Evolutionary conservation across 306 rosid genomes (phyloP).

Genomic region (Inga leiocalycina): DNA sequence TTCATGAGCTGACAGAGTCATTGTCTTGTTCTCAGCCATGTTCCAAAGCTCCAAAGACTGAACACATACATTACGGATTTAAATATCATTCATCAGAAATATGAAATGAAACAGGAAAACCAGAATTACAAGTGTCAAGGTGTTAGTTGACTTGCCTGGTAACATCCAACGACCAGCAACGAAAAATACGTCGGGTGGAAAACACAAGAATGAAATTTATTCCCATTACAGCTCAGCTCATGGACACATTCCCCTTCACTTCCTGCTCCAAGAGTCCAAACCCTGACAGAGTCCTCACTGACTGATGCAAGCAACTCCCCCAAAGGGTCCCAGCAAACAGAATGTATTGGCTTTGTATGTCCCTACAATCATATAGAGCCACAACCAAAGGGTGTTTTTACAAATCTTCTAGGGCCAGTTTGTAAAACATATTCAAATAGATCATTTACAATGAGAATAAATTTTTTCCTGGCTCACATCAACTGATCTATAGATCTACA

Average conservation of each 20-base stretch:
- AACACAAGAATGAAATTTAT: conserved; percentile 81
- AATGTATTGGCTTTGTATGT: conserved; percentile 68
- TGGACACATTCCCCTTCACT: conserved; percentile 84
- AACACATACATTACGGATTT: conserved; percentile 22
- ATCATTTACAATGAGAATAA: neutral
- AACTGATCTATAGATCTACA: neutral
- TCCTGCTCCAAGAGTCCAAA: conserved; percentile 86
- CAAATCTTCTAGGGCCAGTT: neutral
- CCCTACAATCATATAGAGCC: conserved; percentile 59
- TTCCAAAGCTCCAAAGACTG: conserved; percentile 98
- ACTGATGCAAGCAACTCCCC: conserved; percentile 93
- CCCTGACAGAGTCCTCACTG: conserved; percentile 94
- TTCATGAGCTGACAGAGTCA: conserved; percentile 88
- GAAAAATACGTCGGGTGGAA: conserved; percentile 90
- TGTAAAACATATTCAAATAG: neutral
- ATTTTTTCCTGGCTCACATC: too few relatives aligned
- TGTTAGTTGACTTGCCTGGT: conserved; percentile 65
- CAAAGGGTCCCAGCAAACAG: conserved; percentile 94
- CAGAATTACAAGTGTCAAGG: neutral
- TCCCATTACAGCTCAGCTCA: conserved; percentile 85
- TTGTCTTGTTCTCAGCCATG: conserved; percentile 88
- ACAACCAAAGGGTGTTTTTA: conserved; percentile 20
- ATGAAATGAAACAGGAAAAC: neutral
- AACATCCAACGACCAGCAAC: conserved; percentile 91
- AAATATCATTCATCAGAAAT: neutral